Percentiles rank a stretch among this genome's conserved stretches.
phyloP scores from a whole-genome alignment of 345 rosid genomes.

The Salix udensis region DNA sequence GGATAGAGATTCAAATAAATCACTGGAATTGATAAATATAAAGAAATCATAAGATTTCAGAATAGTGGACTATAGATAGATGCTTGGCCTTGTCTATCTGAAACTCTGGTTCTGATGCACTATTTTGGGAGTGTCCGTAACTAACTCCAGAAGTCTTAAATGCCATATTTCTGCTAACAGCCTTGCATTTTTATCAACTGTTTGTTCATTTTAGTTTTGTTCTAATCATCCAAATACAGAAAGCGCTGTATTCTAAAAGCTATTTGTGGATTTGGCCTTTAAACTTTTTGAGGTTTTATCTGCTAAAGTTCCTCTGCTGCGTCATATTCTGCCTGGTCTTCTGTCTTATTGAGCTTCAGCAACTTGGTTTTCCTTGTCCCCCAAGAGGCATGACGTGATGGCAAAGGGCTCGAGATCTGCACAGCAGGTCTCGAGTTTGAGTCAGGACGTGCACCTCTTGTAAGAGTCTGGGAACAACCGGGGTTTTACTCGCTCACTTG shows the following conservation, averaged over 20 bases:
- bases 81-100: background rate
- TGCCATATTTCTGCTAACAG: background rate
- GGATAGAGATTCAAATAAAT: background rate
- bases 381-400: too few species aligned
- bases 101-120: background rate
- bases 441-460: too few species aligned
- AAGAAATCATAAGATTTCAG: background rate
- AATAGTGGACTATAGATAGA: background rate
- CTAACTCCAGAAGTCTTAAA: background rate
- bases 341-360: constrained; percentile 12
- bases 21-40: background rate
- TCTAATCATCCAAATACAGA: background rate
- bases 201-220: background rate
- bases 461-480: too few species aligned
- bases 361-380: background rate
- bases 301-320: background rate
- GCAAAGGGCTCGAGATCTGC: too few species aligned
- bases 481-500: too few species aligned
- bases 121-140: background rate
- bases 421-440: too few species aligned
- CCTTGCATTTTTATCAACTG: background rate
- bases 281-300: background rate
- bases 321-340: background rate
- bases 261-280: constrained; percentile 1
- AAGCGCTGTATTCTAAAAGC: background rate